Evolutionary conservation across 2,329 filamentous ascomycete species (phyloP).

Genomic region (Aspergillus brasiliensis): DNA sequence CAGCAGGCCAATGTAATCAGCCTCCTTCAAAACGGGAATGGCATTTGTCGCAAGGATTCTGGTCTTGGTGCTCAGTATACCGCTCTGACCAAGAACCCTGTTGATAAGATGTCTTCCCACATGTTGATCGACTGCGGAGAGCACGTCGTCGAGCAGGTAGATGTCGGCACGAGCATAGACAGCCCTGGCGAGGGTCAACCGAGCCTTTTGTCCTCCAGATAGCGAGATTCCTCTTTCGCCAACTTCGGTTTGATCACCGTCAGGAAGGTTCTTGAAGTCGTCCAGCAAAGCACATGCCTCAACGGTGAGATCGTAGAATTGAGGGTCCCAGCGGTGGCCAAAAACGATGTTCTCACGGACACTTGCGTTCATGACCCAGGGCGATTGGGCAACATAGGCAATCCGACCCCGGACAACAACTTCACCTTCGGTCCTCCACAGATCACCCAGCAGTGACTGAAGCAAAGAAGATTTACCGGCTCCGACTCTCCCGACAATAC

Average conservation of each 20-base stretch:
- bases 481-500: slow-evolving; percentile 91
- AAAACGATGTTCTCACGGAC: slow-evolving; percentile 98
- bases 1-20: slow-evolving; percentile 84
- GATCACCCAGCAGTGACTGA: slow-evolving; percentile 82
- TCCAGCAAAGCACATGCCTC: slow-evolving; percentile 87
- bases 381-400: slow-evolving; percentile 88
- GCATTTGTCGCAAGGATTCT: slow-evolving; percentile 93
- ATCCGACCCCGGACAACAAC: slow-evolving; percentile 79
- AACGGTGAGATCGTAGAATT: slow-evolving; percentile 91
- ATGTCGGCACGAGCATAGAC: slow-evolving; percentile 97
- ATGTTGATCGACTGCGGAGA: slow-evolving; percentile 97
- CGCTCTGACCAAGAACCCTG: slow-evolving; percentile 83
- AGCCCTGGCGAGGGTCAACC: slow-evolving; percentile 85
- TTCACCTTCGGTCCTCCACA: slow-evolving; percentile 85
- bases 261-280: slow-evolving; percentile 88
- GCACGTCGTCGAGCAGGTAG: slow-evolving; percentile 88
- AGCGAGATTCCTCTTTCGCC: slow-evolving; percentile 95
- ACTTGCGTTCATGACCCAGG: slow-evolving; percentile 98
- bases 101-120: slow-evolving; percentile 94
- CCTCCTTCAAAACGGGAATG: slow-evolving; percentile 84
- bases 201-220: slow-evolving; percentile 93
- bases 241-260: slow-evolving; percentile 95
- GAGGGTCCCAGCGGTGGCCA: slow-evolving; percentile 87
- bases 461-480: slow-evolving; percentile 92
- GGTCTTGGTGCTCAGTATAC: slow-evolving; percentile 81